Conservation (phyloP, 2,329 filamentous ascomycete genomes). For the Thermothelomyces thermophilus region DNA sequence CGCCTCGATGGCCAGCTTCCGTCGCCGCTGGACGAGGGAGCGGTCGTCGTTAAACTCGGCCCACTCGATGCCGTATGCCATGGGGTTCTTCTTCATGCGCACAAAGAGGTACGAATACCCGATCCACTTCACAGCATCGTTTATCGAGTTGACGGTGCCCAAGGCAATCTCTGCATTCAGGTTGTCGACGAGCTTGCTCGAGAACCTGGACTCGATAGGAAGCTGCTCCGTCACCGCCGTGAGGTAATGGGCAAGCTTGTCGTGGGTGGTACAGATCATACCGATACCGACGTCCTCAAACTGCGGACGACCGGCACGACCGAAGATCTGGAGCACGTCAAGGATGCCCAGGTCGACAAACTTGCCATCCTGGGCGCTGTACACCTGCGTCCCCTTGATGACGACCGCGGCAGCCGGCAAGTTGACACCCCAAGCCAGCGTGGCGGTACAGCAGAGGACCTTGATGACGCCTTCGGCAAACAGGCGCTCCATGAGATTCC, state of each 20-base stretch:
- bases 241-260: conserved; percentile 86
- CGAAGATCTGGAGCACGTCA: conserved; percentile 96
- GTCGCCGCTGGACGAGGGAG: conserved; percentile 74
- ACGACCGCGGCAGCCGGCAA: conserved; percentile 92
- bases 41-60: conserved; percentile 83
- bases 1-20: conserved; percentile 81
- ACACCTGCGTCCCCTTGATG: conserved; percentile 96
- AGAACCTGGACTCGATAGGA: conserved; percentile 96
- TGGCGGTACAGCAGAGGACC: conserved; percentile 96
- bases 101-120: conserved; percentile 98
- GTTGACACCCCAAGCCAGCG: conserved; percentile 97
- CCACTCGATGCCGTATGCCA: conserved; percentile 94
- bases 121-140: conserved; percentile 93
- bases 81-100: conserved; percentile 86
- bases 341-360: conserved; percentile 95
- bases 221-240: conserved; percentile 91
- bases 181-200: conserved; percentile 88
- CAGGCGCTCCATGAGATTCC: conserved; percentile 90
- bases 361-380: conserved; percentile 92
- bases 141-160: conserved; percentile 89
- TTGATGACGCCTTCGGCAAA: conserved; percentile 91
- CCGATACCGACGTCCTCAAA: conserved; percentile 97
- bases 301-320: conserved; percentile 93
- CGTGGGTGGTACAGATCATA: conserved; percentile 95
- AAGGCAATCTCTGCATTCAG: conserved; percentile 90